Evolutionary conservation across 2,329 filamentous ascomycete species (phyloP), one percentile per base, ranked within the genome.

Genomic region (Fusarium sp.): DNA sequence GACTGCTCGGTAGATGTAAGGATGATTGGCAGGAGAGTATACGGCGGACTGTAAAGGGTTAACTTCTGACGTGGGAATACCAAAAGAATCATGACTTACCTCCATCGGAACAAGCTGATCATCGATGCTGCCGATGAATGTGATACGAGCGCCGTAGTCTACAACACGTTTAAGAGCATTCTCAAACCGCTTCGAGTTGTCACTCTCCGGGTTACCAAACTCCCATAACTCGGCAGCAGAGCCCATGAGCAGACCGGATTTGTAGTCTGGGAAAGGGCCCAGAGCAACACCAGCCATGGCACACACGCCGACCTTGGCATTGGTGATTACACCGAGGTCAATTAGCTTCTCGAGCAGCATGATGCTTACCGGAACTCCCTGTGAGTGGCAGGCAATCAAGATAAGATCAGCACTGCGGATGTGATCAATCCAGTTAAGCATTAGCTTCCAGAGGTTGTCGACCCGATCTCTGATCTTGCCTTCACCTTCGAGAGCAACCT

Each of bases 201-300:
- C 88, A 79, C 94, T 98, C 64, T 93, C 89, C 0, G 93, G 91
- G 71, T 95, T 91, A 17, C 92, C 92, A 83, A 99, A 98, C 62
- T 98, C 95, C 86, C 98, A 99, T 0, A 99, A 87, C 81, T 99
- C 96, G 4, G 93, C 92, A n/a, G 95, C 95, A 0, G 94, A 94
- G 8, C 94, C 95, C 81, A 95, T 96, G 53, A 98, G 90, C 56
- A 98, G 92, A 67, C 94, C 91, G 0, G 94, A 95, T 78, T 95
- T 95, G 84, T 97, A 98, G 79, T 98, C 95, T 0, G 93, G 89
- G 77, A 98, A 99, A 0, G 96, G 96, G 0, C 96, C 96, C 57
- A 98, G 88, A 35, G 96, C 97, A 9, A 99, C 95, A 16, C 96
- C 96, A 5, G 96, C 96, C 91, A 92, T 92, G 22, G 91, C 95